Percentiles rank a stretch among this genome's conserved stretches.
Evolutionary conservation across 495 filamentous ascomycete genomes (phyloP).

Genomic region (Trichoderma reesei): DNA sequence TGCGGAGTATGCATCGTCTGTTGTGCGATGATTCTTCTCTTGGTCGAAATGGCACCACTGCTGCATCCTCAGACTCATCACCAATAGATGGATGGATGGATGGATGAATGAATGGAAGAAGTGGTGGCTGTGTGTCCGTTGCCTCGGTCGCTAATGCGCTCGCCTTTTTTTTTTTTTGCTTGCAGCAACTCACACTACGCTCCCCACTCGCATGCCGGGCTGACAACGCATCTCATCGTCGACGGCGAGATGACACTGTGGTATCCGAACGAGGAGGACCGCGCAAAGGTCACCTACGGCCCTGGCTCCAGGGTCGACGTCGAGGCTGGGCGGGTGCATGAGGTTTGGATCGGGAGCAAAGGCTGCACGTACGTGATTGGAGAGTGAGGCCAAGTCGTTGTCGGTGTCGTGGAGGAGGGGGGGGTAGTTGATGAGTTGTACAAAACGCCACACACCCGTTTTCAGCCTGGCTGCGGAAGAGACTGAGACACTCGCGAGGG

Average conservation of each 20-base stretch:
- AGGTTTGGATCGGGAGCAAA: conserved; percentile 71
- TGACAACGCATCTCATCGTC: conserved; percentile 72
- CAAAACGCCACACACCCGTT: background rate
- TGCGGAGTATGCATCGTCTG: too few species aligned
- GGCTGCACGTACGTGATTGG: conserved; percentile 86
- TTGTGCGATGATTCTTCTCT: too few species aligned
- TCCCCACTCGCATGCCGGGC: conserved; percentile 58
- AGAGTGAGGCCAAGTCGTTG: conserved; percentile 49
- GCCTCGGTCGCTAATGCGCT: background rate
- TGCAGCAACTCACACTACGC: conserved; percentile 54
- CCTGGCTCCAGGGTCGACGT: conserved; percentile 68
- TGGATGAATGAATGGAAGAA: too few species aligned
- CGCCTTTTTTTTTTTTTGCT: too few species aligned
- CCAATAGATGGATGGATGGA: too few species aligned
- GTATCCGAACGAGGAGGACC: conserved; percentile 56
- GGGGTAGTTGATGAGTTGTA: too few species aligned
- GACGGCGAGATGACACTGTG: conserved; percentile 59
- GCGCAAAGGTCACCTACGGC: conserved; percentile 56
- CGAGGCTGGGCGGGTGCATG: conserved; percentile 58
- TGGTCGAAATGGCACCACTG: too few species aligned
- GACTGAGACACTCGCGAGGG: too few species aligned
- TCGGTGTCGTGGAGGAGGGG: background rate
- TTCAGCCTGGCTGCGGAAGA: background rate
- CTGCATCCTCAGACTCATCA: too few species aligned
- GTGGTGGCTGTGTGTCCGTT: conserved; percentile 11